A percentile compares a stretch with the other conserved stretches of the same genome.
These are phyloP conservation scores for Bonia amplexicaulis DNA, from an alignment of 176 grass and related monocot genomes.

Conservation along the genomic window DNA sequence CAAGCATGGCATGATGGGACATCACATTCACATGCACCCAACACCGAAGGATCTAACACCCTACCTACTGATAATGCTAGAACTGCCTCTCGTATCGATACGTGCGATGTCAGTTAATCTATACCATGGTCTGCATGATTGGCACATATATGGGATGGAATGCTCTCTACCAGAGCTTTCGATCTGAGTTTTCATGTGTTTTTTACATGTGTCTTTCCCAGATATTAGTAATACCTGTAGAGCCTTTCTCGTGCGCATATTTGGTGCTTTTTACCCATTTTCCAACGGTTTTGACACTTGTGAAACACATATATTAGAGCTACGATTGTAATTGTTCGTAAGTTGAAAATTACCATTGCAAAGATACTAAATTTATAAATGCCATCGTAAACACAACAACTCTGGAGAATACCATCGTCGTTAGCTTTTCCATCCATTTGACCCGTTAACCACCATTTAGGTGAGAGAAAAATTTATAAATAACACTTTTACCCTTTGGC, in stretches of 20 bases:
- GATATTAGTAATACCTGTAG: background rate
- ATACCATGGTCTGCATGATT: background rate
- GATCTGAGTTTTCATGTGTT: background rate
- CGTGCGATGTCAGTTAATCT: background rate
- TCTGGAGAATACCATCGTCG: too few relatives aligned
- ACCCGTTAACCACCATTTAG: too few relatives aligned
- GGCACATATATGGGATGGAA: background rate
- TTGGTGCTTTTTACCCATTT: background rate
- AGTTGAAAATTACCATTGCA: too few relatives aligned
- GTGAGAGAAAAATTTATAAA: too few relatives aligned
- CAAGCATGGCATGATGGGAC: background rate
- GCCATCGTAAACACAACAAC: too few relatives aligned
- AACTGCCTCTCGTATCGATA: background rate
- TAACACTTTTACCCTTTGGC: too few relatives aligned
- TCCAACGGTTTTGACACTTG: background rate
- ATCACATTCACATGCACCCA: constrained; percentile 11
- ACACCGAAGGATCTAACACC: background rate
- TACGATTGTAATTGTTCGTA: too few relatives aligned
- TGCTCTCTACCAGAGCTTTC: background rate
- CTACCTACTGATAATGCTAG: background rate
- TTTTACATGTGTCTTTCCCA: background rate
- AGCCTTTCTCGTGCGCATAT: background rate
- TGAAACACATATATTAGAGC: background rate
- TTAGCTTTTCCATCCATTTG: too few relatives aligned
- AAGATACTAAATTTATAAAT: too few relatives aligned